Evolutionary conservation across 805 yeast species (phyloP), one percentile per base, ranked within the genome.

Genomic region (Pichia manshurica): DNA sequence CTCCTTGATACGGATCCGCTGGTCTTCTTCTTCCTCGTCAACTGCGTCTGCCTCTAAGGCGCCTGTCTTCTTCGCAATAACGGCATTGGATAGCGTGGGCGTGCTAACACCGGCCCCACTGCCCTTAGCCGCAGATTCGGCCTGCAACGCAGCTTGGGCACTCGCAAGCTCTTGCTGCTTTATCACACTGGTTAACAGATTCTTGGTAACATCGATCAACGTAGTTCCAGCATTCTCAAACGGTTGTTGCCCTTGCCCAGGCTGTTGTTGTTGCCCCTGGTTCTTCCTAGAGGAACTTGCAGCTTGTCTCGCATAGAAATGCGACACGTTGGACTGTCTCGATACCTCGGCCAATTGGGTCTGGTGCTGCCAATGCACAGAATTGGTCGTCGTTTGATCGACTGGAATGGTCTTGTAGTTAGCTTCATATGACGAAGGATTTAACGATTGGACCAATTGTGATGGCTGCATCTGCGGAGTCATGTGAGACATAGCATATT

Each of bases 231-330:
- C 13, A n/a, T 41, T 23, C 12, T 59, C 60, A 19, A 36, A 25
- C 29, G 7, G 29, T 10, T 25, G 29, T 10, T 25, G 29, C 17
- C 44, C 50, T 44, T 39, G 37, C 23, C 21, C n/a, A 28, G 23
- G 32, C n/a, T n/a, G 16, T 32, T 59, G 60, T 15, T 52, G 37
- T 63, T 73, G 40, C n/a, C 39, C 3, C 3, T 23, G n/a, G 45
- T 59, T 55, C 58, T 72, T 75, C 58, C 84, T 70, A 1, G 85
- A 82, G 47, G 79, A 72, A 13, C 81, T 70, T 6, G 96, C 96
- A 25, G 88, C 89, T 53, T 81, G 80, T 50, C 95, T 75, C 4
- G 96, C 96, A 67, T 86, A 87, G 59, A 75, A 82, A 66, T 87
- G 96, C 3, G 95, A 86, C 22, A 77, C 64, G 56, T 76, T 78